A percentile compares a stretch with the other conserved stretches of the same genome.
phyloP scores from a whole-genome alignment of 192 early-diverging fungal species.

The Mortierella hygrophila region DNA sequence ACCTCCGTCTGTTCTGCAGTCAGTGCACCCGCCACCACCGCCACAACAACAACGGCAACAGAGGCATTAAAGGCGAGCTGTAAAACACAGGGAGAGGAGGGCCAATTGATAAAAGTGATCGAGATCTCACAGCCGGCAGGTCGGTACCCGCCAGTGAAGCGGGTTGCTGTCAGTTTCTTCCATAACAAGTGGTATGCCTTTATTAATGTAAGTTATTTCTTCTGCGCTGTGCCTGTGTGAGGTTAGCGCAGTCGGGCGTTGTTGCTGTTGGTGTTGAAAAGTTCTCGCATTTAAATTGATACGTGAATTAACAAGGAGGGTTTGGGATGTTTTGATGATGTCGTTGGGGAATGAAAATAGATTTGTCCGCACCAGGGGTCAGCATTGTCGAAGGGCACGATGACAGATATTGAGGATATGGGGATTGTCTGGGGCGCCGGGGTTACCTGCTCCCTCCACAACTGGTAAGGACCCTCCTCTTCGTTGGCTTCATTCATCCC shows the following conservation, averaged over 20 bases:
- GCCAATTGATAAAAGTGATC: slow-evolving; percentile 41
- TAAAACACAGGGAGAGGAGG: background rate
- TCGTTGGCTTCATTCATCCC: no score
- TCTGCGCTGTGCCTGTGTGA: background rate
- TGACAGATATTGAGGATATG: slow-evolving; percentile 56
- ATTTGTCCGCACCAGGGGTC: slow-evolving; percentile 55
- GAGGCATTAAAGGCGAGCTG: background rate
- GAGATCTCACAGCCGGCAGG: slow-evolving; percentile 49
- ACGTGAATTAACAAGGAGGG: no score
- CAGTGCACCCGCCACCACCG: background rate
- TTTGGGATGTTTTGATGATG: background rate
- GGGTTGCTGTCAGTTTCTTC: slow-evolving; percentile 43
- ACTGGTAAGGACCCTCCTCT: slow-evolving; percentile 13
- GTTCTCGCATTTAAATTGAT: no score
- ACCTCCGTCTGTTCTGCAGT: background rate
- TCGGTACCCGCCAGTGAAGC: slow-evolving; percentile 40
- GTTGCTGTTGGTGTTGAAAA: no score
- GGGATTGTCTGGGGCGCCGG: slow-evolving; percentile 55
- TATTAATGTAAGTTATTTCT: slow-evolving; percentile 38
- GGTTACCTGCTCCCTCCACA: slow-evolving; percentile 36
- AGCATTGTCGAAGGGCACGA: slow-evolving; percentile 31
- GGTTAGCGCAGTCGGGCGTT: no score
- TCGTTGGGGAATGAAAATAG: background rate
- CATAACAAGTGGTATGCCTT: slow-evolving; percentile 54
- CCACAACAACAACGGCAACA: background rate